Evolutionary conservation across 1,284 basidiomycete species (phyloP).

Genomic region (Puccinia coronata): DNA sequence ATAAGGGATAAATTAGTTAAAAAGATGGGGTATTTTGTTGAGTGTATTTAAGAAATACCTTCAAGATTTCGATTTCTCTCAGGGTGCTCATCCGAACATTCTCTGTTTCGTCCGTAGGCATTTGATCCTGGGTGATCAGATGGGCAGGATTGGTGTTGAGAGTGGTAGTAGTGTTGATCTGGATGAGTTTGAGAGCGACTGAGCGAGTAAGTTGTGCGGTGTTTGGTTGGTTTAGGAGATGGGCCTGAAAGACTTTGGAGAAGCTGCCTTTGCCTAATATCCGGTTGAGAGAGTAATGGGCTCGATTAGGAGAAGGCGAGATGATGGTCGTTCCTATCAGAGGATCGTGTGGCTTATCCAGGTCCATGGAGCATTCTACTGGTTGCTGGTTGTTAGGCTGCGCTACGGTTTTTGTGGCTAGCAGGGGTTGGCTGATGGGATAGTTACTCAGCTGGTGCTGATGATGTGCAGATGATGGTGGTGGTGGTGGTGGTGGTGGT

Average conservation of each 20-base stretch:
- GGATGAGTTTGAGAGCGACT: slow-evolving; percentile 30
- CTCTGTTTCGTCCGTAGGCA: slow-evolving; percentile 65
- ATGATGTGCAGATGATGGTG: background rate
- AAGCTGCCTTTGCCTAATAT: slow-evolving; percentile 38
- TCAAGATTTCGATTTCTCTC: slow-evolving; percentile 80
- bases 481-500: background rate
- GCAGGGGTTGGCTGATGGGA: background rate
- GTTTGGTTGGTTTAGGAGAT: background rate
- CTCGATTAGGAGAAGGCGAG: slow-evolving; percentile 14
- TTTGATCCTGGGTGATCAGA: slow-evolving; percentile 33
- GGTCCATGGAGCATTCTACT: background rate
- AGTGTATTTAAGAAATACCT: slow-evolving; percentile 60
- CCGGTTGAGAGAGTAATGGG: slow-evolving; percentile 5
- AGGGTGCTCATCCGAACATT: slow-evolving; percentile 79
- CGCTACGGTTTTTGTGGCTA: background rate
- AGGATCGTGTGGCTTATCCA: background rate
- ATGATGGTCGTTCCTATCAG: slow-evolving; percentile 13
- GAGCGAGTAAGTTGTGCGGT: background rate
- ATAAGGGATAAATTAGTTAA: background rate
- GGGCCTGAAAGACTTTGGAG: slow-evolving; percentile 39
- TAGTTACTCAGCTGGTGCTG: background rate
- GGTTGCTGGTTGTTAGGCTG: background rate
- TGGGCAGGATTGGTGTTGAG: background rate
- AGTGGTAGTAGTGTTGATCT: background rate
- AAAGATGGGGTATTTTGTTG: background rate